A percentile compares a stretch with the other conserved stretches of the same genome.
These are phyloP conservation scores for Fusarium austroafricanum DNA, from an alignment of 2,329 filamentous ascomycete species.

Conservation along the genomic window DNA sequence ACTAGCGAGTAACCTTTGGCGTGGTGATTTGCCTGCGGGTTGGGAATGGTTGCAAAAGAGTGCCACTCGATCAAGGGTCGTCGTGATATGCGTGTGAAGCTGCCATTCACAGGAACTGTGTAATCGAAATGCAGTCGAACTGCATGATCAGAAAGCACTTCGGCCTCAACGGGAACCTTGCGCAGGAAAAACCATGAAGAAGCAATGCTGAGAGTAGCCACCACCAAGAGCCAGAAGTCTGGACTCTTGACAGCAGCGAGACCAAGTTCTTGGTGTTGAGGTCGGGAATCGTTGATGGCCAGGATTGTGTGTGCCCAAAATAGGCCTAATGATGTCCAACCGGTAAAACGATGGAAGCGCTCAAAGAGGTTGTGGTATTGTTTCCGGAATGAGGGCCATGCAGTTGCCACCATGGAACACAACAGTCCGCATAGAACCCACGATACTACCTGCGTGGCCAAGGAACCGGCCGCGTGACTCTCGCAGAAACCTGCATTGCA, in stretches of 20 bases:
- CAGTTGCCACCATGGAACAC: conserved; percentile 68
- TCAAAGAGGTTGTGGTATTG: conserved; percentile 77
- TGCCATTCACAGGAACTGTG: conserved; percentile 63
- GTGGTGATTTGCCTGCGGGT: conserved; percentile 53
- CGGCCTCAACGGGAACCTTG: conserved; percentile 72
- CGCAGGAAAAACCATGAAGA: conserved; percentile 81
- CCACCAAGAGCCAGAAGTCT: conserved; percentile 74
- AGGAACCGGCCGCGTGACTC: conserved; percentile 51
- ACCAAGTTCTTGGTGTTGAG: conserved; percentile 51
- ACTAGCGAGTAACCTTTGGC: conserved; percentile 71
- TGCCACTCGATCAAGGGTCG: conserved; percentile 78
- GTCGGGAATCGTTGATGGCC: conserved; percentile 59
- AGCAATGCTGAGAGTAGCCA: conserved; percentile 73
- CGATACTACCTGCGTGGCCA: conserved; percentile 60
- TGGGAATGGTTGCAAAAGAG: conserved; percentile 79
- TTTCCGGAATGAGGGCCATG: conserved; percentile 72
- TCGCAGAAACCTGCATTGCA: conserved; percentile 49
- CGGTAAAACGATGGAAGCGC: conserved; percentile 75
- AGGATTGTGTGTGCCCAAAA: conserved; percentile 74
- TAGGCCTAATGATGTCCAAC: conserved; percentile 74
- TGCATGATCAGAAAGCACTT: conserved; percentile 78
- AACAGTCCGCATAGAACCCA: conserved; percentile 70
- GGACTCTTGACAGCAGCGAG: conserved; percentile 53
- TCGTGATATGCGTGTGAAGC: conserved; percentile 67
- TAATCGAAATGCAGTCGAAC: conserved; percentile 77